Evolutionary conservation across 2,329 filamentous ascomycete genomes (phyloP).

Genomic region (Metarhizium album): DNA sequence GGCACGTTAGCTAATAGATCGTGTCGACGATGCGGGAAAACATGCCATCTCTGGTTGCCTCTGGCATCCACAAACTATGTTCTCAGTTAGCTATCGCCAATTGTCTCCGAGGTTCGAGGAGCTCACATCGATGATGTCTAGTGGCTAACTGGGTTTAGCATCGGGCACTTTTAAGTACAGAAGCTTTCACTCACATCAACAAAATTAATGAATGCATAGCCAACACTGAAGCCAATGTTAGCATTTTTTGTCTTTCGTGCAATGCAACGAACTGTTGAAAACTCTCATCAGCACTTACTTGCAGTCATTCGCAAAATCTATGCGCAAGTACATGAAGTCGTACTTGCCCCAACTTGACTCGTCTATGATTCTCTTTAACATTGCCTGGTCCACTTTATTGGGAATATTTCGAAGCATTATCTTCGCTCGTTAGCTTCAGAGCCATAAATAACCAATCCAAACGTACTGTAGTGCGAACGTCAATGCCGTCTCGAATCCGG

Average conservation of each 20-base stretch:
- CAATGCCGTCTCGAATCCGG: slow-evolving; percentile 52
- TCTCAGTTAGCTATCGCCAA: slow-evolving; percentile 10
- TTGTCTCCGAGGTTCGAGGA: neutral
- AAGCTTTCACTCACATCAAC: slow-evolving; percentile 49
- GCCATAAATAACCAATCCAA: neutral
- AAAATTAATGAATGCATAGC: slow-evolving; percentile 97
- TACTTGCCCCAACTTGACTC: slow-evolving; percentile 71
- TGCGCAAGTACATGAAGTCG: slow-evolving; percentile 91
- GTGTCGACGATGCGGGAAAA: neutral
- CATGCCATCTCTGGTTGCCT: slow-evolving; percentile 59
- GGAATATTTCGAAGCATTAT: slow-evolving; percentile 95
- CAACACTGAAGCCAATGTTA: slow-evolving; percentile 51
- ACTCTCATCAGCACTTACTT: slow-evolving; percentile 45
- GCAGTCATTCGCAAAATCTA: slow-evolving; percentile 76
- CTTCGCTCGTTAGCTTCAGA: slow-evolving; percentile 27
- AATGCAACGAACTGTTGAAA: slow-evolving; percentile 1
- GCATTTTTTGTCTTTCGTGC: neutral
- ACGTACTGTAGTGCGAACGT: slow-evolving; percentile 65
- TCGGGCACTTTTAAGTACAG: neutral
- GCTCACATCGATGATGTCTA: slow-evolving; percentile 61
- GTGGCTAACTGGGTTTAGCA: slow-evolving; percentile 42
- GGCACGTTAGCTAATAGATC: slow-evolving; percentile 2
- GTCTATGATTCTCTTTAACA: slow-evolving; percentile 72
- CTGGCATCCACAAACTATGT: slow-evolving; percentile 58
- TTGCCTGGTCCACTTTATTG: slow-evolving; percentile 70